These are phyloP conservation scores for Chlorella ohadii DNA, from an alignment of 139 green algal genomes.

Conservation along the genomic window DNA sequence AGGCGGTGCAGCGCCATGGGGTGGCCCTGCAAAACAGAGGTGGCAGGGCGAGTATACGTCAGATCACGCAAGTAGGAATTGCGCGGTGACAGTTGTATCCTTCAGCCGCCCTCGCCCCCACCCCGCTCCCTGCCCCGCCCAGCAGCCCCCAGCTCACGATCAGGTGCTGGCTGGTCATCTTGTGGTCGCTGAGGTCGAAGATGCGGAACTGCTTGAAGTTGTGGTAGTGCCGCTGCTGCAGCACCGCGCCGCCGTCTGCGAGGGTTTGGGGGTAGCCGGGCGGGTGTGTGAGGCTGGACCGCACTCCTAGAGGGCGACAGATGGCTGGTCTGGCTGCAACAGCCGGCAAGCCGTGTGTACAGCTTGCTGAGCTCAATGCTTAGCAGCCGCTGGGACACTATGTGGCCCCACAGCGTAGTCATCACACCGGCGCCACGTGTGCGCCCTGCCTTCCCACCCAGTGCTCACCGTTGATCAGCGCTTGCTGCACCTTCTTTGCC, in stretches of 20 bases:
- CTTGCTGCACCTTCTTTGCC: conserved; percentile 67
- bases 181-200: conserved; percentile 53
- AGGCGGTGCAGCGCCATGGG: conserved; percentile 63
- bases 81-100: too few species aligned
- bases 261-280: too few species aligned
- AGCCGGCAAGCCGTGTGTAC: too few species aligned
- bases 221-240: conserved; percentile 47
- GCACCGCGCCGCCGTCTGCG: conserved; percentile 43
- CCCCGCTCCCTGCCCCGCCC: not conserved
- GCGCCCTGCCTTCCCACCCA: too few species aligned
- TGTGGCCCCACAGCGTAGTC: too few species aligned
- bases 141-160: conserved; percentile 10
- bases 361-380: too few species aligned
- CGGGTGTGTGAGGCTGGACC: too few species aligned
- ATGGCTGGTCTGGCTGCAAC: too few species aligned
- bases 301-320: too few species aligned
- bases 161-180: conserved; percentile 47
- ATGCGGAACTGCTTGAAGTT: conserved; percentile 56
- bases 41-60: not conserved
- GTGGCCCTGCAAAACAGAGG: conserved; percentile 30
- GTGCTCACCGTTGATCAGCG: conserved; percentile 57
- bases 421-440: too few species aligned
- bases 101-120: not conserved
- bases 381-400: too few species aligned
- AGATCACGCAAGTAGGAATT: too few species aligned